phyloP scores from a whole-genome alignment of 2,329 filamentous ascomycete species.

The Coniochaeta sp. region DNA sequence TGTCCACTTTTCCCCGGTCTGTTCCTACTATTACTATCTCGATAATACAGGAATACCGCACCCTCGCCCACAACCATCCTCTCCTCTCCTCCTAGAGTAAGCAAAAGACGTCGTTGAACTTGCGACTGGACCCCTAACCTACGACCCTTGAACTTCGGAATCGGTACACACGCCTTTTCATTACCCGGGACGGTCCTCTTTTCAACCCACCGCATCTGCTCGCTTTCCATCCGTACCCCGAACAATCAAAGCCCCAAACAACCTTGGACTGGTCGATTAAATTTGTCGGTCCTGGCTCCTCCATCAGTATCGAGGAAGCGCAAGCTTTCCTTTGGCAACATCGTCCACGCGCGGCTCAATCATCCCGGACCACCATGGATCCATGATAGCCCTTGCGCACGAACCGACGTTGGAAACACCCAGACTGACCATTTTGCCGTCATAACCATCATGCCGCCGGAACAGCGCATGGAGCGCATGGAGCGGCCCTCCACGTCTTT shows the following conservation, averaged over 20 bases:
- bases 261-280: background rate
- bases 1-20: background rate
- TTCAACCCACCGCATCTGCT: background rate
- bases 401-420: background rate
- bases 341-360: background rate
- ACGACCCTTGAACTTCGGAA: background rate
- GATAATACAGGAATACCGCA: background rate
- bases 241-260: background rate
- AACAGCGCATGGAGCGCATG: conserved; percentile 13
- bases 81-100: too few relatives aligned
- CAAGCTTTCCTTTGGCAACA: background rate
- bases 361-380: background rate
- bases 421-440: background rate
- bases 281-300: background rate
- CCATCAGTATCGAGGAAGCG: background rate
- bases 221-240: background rate
- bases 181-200: too few relatives aligned
- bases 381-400: background rate
- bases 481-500: conserved; percentile 18
- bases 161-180: too few relatives aligned
- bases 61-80: background rate
- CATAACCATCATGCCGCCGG: conserved; percentile 13
- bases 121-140: background rate
- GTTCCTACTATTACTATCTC: background rate
- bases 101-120: background rate